These are phyloP conservation scores for Globisporangium polare DNA, from an alignment of 352 stramenopile species.

Conservation along the genomic window DNA sequence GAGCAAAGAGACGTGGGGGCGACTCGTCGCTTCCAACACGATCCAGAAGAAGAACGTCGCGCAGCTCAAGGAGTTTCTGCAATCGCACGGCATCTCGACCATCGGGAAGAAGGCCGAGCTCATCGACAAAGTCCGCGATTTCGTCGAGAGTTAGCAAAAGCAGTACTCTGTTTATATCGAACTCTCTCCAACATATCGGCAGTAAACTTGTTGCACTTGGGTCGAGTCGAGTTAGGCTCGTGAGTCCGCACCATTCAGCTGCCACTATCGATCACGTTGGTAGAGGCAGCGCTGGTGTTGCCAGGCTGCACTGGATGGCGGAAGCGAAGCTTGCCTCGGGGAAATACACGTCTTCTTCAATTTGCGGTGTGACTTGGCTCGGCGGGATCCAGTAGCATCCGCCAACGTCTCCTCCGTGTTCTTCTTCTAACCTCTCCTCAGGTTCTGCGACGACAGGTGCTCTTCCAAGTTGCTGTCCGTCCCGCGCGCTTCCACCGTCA, in stretches of 20 bases:
- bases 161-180: neutral
- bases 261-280: neutral
- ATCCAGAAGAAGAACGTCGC: conserved; percentile 74
- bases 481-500: neutral
- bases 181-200: neutral
- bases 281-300: neutral
- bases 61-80: conserved; percentile 68
- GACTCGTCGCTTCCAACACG: conserved; percentile 35
- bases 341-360: conserved; percentile 5
- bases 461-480: neutral
- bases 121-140: conserved; percentile 40
- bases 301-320: neutral
- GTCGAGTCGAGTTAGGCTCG: neutral
- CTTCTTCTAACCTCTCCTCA: neutral
- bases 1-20: conserved; percentile 46
- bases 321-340: neutral
- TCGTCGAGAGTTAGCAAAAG: conserved; percentile 24
- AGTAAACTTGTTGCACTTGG: too few species aligned
- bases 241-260: neutral
- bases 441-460: neutral
- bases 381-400: neutral
- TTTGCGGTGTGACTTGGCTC: neutral
- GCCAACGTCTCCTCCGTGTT: neutral
- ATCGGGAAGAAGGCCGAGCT: conserved; percentile 66
- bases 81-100: conserved; percentile 35